A percentile compares a stretch with the other conserved stretches of the same genome.
These are phyloP conservation scores for Chaetomium strumarium DNA, from an alignment of 2,329 filamentous ascomycete genomes.

Conservation along the genomic window DNA sequence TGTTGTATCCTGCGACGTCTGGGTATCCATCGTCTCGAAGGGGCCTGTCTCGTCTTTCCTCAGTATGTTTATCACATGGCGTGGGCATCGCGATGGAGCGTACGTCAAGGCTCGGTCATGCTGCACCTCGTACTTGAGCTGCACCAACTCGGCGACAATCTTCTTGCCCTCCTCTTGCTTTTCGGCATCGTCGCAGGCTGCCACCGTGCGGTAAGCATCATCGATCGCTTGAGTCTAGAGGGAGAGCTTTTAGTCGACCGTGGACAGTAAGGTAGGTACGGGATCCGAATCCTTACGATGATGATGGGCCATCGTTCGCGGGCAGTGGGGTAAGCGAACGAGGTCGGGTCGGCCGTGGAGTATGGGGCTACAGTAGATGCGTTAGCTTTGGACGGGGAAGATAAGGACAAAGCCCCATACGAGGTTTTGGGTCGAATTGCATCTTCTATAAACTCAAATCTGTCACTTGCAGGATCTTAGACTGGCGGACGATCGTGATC, in stretches of 20 bases:
- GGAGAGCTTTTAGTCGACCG: not conserved
- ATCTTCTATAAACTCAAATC: no score
- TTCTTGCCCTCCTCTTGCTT: constrained; percentile 76
- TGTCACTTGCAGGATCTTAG: not conserved
- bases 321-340: constrained; percentile 82
- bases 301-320: constrained; percentile 91
- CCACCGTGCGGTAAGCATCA: constrained; percentile 76
- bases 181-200: constrained; percentile 52
- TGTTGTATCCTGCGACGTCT: constrained; percentile 78
- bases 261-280: not conserved
- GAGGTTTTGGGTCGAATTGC: constrained; percentile 26
- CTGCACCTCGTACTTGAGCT: constrained; percentile 90
- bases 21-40: constrained; percentile 69
- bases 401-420: constrained; percentile 10
- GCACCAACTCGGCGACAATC: constrained; percentile 72
- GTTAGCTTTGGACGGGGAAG: not conserved
- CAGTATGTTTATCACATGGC: not conserved
- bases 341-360: constrained; percentile 72
- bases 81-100: constrained; percentile 21
- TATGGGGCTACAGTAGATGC: constrained; percentile 56
- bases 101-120: constrained; percentile 78
- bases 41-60: constrained; percentile 44
- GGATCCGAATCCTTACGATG: constrained; percentile 52
- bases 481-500: no score
- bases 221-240: constrained; percentile 82